phyloP scores from a whole-genome alignment of 2,329 filamentous ascomycete species.

The Colletotrichum filicis region DNA sequence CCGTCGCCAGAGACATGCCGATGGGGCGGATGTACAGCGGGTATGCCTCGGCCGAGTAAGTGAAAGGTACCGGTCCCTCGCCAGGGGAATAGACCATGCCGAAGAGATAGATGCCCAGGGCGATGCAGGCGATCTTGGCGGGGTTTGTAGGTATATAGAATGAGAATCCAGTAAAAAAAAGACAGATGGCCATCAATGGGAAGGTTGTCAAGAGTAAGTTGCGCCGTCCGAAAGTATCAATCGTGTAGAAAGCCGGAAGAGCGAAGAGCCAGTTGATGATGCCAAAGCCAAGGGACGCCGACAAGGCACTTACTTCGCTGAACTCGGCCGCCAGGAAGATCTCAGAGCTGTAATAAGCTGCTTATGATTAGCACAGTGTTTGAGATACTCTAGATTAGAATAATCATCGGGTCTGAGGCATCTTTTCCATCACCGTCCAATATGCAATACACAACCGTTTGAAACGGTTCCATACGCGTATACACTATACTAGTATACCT shows the following conservation, averaged over 20 bases:
- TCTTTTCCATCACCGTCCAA: too few relatives aligned
- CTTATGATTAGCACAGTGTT: too few relatives aligned
- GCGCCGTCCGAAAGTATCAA: slow-evolving; percentile 75
- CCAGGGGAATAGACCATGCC: slow-evolving; percentile 66
- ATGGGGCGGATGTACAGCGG: slow-evolving; percentile 71
- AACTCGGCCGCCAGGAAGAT: slow-evolving; percentile 70
- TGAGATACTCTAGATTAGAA: too few relatives aligned
- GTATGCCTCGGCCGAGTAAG: slow-evolving; percentile 75
- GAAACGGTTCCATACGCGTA: too few relatives aligned
- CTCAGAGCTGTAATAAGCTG: slow-evolving; percentile 68
- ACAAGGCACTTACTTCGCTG: slow-evolving; percentile 60
- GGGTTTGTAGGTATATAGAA: slow-evolving; percentile 54
- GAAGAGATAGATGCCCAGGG: slow-evolving; percentile 61
- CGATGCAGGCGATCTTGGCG: slow-evolving; percentile 56
- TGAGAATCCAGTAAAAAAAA: slow-evolving; percentile 59
- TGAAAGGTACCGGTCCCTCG: slow-evolving; percentile 72
- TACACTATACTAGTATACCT: too few relatives aligned
- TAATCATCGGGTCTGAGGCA: too few relatives aligned
- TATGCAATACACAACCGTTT: too few relatives aligned
- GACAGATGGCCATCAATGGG: slow-evolving; percentile 68
- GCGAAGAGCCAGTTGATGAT: slow-evolving; percentile 74
- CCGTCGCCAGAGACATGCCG: slow-evolving; percentile 69
- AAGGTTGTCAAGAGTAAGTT: slow-evolving; percentile 73
- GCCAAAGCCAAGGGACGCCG: slow-evolving; percentile 72
- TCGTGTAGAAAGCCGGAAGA: slow-evolving; percentile 71